These are phyloP conservation scores for Trametes sanguinea DNA, from an alignment of 768 basidiomycete species.

Conservation along the genomic window DNA sequence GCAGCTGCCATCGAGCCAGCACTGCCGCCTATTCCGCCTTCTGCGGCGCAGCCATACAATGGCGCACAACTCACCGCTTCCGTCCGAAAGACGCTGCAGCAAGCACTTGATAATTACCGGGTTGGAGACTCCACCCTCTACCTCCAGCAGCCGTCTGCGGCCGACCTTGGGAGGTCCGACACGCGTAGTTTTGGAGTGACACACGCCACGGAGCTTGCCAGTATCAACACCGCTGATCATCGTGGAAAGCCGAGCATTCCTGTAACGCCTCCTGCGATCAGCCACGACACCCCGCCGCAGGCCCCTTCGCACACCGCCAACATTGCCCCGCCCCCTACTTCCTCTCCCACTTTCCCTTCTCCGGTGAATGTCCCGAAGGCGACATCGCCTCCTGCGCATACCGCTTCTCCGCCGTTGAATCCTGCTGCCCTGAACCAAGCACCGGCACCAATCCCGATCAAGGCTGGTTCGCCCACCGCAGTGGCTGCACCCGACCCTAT, in stretches of 20 bases:
- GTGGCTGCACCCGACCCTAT: conserved; percentile 35
- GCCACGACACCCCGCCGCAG: conserved; percentile 19
- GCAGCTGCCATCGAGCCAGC: conserved; percentile 60
- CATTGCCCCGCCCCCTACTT: conserved; percentile 10
- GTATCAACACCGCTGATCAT: conserved; percentile 44
- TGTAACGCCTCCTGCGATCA: conserved; percentile 43
- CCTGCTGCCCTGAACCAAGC: conserved; percentile 34
- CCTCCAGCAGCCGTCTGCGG: conserved; percentile 41
- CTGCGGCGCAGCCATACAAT: conserved; percentile 53
- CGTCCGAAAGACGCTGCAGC: conserved; percentile 73
- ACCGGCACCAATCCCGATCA: conserved; percentile 30
- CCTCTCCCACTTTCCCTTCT: background rate
- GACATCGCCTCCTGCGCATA: conserved; percentile 21
- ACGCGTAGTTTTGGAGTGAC: conserved; percentile 84
- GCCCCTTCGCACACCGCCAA: conserved; percentile 18
- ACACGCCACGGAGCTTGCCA: conserved; percentile 72
- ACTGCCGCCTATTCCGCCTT: conserved; percentile 71
- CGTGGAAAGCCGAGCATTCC: conserved; percentile 38
- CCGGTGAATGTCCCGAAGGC: conserved; percentile 6
- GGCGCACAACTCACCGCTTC: conserved; percentile 66
- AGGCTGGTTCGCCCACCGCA: conserved; percentile 21
- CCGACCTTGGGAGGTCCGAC: conserved; percentile 70
- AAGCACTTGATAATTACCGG: conserved; percentile 77
- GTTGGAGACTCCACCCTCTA: conserved; percentile 62
- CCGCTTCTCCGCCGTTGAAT: conserved; percentile 32